Conservation (phyloP, 768 basidiomycete genomes). For the Roridomyces roridus region DNA sequence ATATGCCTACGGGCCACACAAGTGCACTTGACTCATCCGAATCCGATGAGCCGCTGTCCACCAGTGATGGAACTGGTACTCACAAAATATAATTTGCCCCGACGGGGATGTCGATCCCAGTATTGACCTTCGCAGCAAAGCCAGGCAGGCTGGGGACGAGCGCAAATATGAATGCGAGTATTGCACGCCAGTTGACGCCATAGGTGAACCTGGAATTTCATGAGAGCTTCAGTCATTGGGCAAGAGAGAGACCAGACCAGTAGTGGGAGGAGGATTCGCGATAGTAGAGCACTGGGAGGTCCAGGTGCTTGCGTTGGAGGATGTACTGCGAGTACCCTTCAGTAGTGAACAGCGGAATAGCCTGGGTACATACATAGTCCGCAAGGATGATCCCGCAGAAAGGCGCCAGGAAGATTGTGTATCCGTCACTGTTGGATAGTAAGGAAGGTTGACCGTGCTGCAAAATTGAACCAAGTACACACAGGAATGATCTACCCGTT, state of each 20-base stretch:
- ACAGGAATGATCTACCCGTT: conserved; percentile 18
- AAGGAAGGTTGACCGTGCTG: too few species aligned
- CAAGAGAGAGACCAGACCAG: too few species aligned
- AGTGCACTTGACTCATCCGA: too few species aligned
- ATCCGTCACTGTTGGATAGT: conserved; percentile 47
- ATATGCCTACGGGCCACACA: too few species aligned
- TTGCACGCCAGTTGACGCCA: conserved; percentile 23
- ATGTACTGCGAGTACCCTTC: too few species aligned
- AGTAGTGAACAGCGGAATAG: too few species aligned
- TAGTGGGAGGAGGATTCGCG: too few species aligned
- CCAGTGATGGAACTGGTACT: background rate
- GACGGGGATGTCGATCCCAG: background rate
- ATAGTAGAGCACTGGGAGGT: too few species aligned
- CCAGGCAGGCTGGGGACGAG: conserved; percentile 24
- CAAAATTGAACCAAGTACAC: background rate
- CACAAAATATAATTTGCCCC: conserved; percentile 20
- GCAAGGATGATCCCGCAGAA: conserved; percentile 61
- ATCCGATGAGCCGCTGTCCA: too few species aligned
- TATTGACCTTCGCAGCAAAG: conserved; percentile 13
- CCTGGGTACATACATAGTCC: conserved; percentile 15
- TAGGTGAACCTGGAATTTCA: conserved; percentile 29
- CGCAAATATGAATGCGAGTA: conserved; percentile 19
- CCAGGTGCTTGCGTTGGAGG: too few species aligned
- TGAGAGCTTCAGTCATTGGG: too few species aligned
- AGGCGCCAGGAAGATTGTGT: conserved; percentile 71